Evolutionary conservation across 192 early-diverging fungal species (phyloP).

Genomic region (Coemansia sp.): DNA sequence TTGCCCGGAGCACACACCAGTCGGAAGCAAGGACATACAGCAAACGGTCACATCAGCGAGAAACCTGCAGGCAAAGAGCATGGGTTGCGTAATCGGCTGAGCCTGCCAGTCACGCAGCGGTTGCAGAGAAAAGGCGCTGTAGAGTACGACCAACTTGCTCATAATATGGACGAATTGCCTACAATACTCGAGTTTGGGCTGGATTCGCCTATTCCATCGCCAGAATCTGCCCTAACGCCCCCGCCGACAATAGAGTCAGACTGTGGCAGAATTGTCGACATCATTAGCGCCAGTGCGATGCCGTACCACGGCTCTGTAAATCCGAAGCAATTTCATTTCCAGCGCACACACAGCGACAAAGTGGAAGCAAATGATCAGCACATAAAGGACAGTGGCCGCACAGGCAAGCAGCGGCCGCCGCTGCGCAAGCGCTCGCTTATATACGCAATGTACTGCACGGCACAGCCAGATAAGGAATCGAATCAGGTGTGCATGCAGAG

Average conservation of each 20-base stretch:
- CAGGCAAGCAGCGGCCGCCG: slow-evolving; percentile 17
- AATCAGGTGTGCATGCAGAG: not conserved
- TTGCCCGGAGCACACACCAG: not conserved
- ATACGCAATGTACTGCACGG: slow-evolving; percentile 50
- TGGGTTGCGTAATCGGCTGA: slow-evolving; percentile 6
- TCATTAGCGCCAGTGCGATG: not conserved
- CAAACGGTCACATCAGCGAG: not conserved
- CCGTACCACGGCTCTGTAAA: not conserved
- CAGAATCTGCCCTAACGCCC: not conserved
- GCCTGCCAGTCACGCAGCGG: slow-evolving; percentile 6
- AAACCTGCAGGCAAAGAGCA: not conserved
- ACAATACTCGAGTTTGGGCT: slow-evolving; percentile 14
- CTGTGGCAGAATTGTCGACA: not conserved
- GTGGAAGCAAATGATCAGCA: not conserved
- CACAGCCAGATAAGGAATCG: slow-evolving; percentile 12
- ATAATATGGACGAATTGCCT: slow-evolving; percentile 1
- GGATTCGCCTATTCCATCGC: slow-evolving; percentile 7
- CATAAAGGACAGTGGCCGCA: not conserved
- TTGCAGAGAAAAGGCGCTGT: slow-evolving; percentile 9
- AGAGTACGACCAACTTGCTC: not conserved
- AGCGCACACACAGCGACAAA: not conserved
- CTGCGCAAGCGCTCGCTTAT: slow-evolving; percentile 52
- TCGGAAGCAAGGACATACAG: not conserved
- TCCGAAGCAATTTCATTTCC: not conserved
- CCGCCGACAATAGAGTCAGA: slow-evolving; percentile 4